Percentiles rank a stretch among this genome's conserved stretches.
These are phyloP conservation scores for Acanthamoeba triangularis DNA, from an alignment of 208 protist genomes.

Conservation along the genomic window DNA sequence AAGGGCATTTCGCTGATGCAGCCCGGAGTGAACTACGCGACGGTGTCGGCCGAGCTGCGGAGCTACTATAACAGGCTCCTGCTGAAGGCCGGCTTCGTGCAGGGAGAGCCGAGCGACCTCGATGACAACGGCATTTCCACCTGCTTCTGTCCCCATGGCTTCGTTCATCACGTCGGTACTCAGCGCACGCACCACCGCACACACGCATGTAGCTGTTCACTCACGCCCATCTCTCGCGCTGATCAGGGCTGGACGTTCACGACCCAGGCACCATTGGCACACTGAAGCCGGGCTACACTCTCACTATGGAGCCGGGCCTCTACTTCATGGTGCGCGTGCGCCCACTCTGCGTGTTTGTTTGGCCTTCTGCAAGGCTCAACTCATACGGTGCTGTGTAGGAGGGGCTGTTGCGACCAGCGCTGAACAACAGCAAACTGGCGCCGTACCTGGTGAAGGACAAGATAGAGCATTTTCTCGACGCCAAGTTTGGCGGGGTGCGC, in stretches of 20 bases:
- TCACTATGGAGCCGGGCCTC: constrained; percentile 93
- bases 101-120: not conserved
- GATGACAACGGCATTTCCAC: not conserved
- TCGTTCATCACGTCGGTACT: constrained; percentile 59
- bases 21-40: constrained; percentile 18
- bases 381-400: not conserved
- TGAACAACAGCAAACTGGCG: constrained; percentile 22
- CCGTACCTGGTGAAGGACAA: constrained; percentile 56
- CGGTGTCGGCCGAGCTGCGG: not conserved
- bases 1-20: constrained; percentile 43
- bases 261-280: constrained; percentile 83
- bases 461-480: constrained; percentile 39
- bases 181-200: not conserved
- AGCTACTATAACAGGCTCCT: constrained; percentile 11
- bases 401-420: constrained; percentile 34
- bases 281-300: constrained; percentile 85
- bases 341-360: not conserved
- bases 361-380: not conserved
- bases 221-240: constrained; percentile 86
- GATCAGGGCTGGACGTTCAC: constrained; percentile 93
- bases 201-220: not conserved
- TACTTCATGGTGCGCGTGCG: constrained; percentile 87
- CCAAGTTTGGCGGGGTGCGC: constrained; percentile 62
- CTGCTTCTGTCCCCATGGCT: constrained; percentile 22
- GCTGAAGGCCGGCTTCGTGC: constrained; percentile 32